Percentiles rank a stretch among this genome's conserved stretches.
These are phyloP conservation scores for Postia placenta DNA, from an alignment of 768 basidiomycete species.

Conservation along the genomic window DNA sequence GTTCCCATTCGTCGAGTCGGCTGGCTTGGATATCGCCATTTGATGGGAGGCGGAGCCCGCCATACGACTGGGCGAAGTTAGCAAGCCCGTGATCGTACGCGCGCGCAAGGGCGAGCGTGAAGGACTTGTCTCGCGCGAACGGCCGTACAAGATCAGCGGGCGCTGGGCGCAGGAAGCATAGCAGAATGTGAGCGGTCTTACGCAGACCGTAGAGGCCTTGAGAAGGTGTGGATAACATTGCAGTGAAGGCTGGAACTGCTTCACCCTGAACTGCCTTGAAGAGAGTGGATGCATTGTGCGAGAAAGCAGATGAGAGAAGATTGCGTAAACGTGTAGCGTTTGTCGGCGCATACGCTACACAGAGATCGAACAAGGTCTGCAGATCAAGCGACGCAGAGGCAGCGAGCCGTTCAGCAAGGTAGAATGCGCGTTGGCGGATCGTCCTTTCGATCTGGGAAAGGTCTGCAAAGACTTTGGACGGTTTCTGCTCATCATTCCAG, in stretches of 20 bases:
- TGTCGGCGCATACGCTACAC: constrained; percentile 46
- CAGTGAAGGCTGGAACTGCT: constrained; percentile 51
- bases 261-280: constrained; percentile 31
- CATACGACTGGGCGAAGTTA: constrained; percentile 52
- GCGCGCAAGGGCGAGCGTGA: constrained; percentile 50
- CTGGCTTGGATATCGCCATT: constrained; percentile 10
- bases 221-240: constrained; percentile 36
- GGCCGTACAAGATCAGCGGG: constrained; percentile 42
- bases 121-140: constrained; percentile 46
- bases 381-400: constrained; percentile 37
- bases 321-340: constrained; percentile 38
- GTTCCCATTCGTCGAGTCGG: constrained; percentile 59
- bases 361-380: constrained; percentile 55
- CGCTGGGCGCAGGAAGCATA: constrained; percentile 45
- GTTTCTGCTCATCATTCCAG: constrained; percentile 36
- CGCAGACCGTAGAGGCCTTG: constrained; percentile 58
- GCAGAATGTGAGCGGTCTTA: constrained; percentile 54
- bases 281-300: constrained; percentile 28
- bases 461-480: constrained; percentile 4
- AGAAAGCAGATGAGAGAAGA: constrained; percentile 36
- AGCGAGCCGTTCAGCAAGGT: constrained; percentile 52
- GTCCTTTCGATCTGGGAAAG: constrained; percentile 34
- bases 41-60: constrained; percentile 35
- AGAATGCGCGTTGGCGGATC: constrained; percentile 43
- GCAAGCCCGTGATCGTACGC: constrained; percentile 57